Percentiles rank a stretch among this genome's conserved stretches.
These are phyloP conservation scores for Stagonosporopsis cucurbitacearum DNA, from an alignment of 2,329 filamentous ascomycete species.

Conservation along the genomic window DNA sequence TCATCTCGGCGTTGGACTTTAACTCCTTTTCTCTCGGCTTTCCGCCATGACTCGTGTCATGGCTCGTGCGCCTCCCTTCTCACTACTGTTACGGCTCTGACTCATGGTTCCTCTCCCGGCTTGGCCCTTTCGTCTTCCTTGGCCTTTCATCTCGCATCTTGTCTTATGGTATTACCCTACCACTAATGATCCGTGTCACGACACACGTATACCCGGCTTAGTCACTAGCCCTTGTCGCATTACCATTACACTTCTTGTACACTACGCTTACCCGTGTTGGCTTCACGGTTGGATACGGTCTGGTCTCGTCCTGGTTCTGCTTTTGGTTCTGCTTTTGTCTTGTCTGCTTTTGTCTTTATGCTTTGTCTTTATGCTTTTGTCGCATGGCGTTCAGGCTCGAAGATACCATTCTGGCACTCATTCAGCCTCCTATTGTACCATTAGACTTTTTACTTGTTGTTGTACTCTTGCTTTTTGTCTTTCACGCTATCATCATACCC, in stretches of 20 bases:
- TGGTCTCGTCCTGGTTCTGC: constrained; percentile 24
- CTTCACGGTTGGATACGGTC: constrained; percentile 26
- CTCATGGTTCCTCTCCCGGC: constrained; percentile 25
- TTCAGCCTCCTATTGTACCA: constrained; percentile 41
- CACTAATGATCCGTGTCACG: constrained; percentile 22
- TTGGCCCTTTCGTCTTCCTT: constrained; percentile 14
- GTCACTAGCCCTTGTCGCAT: constrained; percentile 9
- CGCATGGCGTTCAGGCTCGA: constrained; percentile 33
- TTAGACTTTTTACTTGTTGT: constrained; percentile 22
- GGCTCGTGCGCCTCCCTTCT: constrained; percentile 27
- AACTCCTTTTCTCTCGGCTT: constrained; percentile 18
- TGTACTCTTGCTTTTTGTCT: constrained; percentile 12
- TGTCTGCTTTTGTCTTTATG: constrained; percentile 11
- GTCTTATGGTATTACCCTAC: constrained; percentile 5
- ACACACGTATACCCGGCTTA: constrained; percentile 17
- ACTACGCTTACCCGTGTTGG: constrained; percentile 34
- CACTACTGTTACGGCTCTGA: constrained; percentile 27
- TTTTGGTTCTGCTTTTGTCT: constrained; percentile 14
- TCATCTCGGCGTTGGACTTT: constrained; percentile 14
- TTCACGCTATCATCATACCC: constrained; percentile 21
- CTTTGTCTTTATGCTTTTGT: constrained; percentile 19
- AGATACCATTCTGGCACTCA: constrained; percentile 45
- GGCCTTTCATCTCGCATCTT: constrained; percentile 21
- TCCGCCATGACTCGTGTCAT: constrained; percentile 21
- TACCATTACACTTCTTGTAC: constrained; percentile 39